These are phyloP conservation scores for Cryptomeria japonica DNA, from an alignment of 75 land plant species.

Conservation along the genomic window DNA sequence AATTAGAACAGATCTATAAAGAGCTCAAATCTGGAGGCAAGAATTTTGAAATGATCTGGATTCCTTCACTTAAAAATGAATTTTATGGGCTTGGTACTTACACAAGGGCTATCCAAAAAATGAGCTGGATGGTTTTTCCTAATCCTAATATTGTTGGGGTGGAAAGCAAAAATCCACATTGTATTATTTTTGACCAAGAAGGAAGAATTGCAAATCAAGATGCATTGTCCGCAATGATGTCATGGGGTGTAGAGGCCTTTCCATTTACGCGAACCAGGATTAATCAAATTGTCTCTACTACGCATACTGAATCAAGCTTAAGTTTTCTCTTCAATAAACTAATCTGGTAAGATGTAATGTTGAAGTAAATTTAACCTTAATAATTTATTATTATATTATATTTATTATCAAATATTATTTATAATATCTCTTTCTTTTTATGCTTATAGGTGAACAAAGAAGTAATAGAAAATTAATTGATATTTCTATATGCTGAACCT, in stretches of 20 bases:
- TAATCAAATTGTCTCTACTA: neutral
- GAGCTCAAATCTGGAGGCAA: neutral
- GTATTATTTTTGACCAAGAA: neutral
- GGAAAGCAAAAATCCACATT: neutral
- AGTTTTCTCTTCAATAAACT: neutral
- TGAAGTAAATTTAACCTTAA: too few relatives aligned
- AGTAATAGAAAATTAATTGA: neutral
- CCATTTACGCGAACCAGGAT: neutral
- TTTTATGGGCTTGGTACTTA: neutral
- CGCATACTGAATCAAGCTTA: neutral
- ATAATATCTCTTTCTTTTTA: neutral
- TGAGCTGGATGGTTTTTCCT: neutral
- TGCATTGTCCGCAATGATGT: neutral
- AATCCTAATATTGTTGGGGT: neutral
- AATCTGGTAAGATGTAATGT: neutral
- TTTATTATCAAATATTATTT: neutral
- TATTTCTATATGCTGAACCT: neutral
- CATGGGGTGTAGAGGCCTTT: neutral
- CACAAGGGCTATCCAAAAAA: neutral
- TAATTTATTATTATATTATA: too few relatives aligned
- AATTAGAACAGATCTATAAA: neutral
- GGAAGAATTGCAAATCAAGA: neutral
- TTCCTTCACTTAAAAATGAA: neutral
- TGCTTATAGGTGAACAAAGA: neutral
- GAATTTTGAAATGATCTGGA: neutral